phyloP scores from a whole-genome alignment of 2,329 filamentous ascomycete genomes.

The Sporothrix variecibatus region DNA sequence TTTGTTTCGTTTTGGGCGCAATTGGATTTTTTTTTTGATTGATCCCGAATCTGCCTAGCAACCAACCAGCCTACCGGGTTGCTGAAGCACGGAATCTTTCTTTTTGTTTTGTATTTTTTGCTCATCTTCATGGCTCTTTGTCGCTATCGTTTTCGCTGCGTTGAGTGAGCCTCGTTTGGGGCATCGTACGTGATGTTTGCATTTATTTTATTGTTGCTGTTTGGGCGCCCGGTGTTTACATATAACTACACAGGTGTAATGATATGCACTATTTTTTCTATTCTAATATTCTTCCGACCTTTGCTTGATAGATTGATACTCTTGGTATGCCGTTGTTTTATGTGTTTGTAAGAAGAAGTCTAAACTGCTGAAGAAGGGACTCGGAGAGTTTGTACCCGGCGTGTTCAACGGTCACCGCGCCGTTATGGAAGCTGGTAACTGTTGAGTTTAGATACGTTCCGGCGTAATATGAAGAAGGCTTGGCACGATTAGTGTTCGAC shows the following conservation, averaged over 20 bases:
- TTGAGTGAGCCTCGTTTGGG: neutral
- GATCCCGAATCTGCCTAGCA: neutral
- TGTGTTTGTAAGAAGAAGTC: neutral
- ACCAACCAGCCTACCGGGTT: neutral
- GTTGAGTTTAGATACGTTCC: no score
- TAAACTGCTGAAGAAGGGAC: neutral
- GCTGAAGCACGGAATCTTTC: neutral
- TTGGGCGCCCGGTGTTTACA: conserved; percentile 27
- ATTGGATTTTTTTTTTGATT: neutral
- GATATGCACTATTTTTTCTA: neutral
- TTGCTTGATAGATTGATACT: neutral
- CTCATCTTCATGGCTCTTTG: neutral
- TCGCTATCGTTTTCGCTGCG: neutral
- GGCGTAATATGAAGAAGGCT: no score
- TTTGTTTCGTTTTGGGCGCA: neutral
- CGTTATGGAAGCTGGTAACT: no score
- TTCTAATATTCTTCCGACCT: neutral
- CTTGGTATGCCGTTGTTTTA: neutral
- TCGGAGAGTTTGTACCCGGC: no score
- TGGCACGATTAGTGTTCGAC: no score
- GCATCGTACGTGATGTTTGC: neutral
- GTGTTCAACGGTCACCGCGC: no score
- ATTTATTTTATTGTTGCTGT: conserved; percentile 27
- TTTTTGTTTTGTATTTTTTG: neutral
- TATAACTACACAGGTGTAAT: conserved; percentile 8